Conservation (phyloP, 2,329 filamentous ascomycete species). For the Raffaelea deltoideospora region DNA sequence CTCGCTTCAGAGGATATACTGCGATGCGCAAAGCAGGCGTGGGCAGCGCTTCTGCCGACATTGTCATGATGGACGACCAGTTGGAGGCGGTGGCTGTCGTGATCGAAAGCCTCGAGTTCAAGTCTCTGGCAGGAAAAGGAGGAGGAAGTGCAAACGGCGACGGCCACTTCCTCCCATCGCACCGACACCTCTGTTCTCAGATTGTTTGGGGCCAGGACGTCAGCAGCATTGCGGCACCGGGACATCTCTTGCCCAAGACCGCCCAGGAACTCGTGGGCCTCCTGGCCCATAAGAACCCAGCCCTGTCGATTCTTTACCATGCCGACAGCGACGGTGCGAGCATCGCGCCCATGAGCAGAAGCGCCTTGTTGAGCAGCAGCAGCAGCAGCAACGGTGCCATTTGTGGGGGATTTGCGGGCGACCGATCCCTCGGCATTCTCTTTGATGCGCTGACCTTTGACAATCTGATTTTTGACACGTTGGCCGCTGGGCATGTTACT, state of each 20-base stretch:
- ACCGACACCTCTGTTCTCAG: constrained; percentile 32
- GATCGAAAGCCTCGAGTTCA: constrained; percentile 29
- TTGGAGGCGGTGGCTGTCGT: constrained; percentile 21
- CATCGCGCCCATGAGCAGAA: too few relatives aligned
- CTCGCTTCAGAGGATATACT: constrained; percentile 25
- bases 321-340: not conserved
- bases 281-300: constrained; percentile 24
- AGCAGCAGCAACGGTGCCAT: too few relatives aligned
- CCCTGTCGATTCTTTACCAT: constrained; percentile 22
- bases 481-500: constrained; percentile 13
- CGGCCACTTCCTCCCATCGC: constrained; percentile 28
- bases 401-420: too few relatives aligned
- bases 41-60: constrained; percentile 24
- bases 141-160: constrained; percentile 12
- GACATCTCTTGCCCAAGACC: constrained; percentile 1
- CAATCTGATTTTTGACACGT: constrained; percentile 12
- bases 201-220: constrained; percentile 30
- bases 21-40: constrained; percentile 18
- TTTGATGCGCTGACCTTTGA: too few relatives aligned
- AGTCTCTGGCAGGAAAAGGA: constrained; percentile 17
- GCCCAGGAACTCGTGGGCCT: constrained; percentile 16
- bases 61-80: constrained; percentile 25
- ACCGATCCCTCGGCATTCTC: too few relatives aligned
- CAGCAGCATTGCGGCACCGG: constrained; percentile 8
- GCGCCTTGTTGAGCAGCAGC: too few relatives aligned